Evolutionary conservation across 1,284 basidiomycete genomes (phyloP).

Genomic region (Tranzscheliella williamsii): DNA sequence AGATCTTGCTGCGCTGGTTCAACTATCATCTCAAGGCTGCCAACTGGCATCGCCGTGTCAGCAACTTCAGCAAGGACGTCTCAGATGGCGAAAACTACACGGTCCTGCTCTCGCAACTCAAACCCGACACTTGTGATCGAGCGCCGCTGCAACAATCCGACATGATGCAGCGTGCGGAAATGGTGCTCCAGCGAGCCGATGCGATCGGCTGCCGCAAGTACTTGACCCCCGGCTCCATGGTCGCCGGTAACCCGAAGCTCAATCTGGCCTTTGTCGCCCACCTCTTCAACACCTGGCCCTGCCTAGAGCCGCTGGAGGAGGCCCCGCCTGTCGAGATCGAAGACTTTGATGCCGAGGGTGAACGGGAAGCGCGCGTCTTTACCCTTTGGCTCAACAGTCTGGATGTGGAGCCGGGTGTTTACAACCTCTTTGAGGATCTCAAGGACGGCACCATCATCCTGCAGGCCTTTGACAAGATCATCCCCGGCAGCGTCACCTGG

Average conservation of each 20-base stretch:
- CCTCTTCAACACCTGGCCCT: slow-evolving; percentile 94
- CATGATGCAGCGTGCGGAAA: slow-evolving; percentile 79
- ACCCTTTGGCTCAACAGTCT: slow-evolving; percentile 97
- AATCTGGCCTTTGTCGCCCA: slow-evolving; percentile 98
- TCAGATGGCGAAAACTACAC: slow-evolving; percentile 97
- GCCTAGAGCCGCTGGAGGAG: slow-evolving; percentile 76
- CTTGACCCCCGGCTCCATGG: slow-evolving; percentile 85
- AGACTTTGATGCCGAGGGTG: slow-evolving; percentile 98
- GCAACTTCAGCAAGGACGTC: slow-evolving; percentile 95
- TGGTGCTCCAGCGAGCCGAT: slow-evolving; percentile 90
- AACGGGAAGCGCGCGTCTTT: slow-evolving; percentile 95
- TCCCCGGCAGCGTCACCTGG: slow-evolving; percentile 91
- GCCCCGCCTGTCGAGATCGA: slow-evolving; percentile 75
- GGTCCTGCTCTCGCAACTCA: slow-evolving; percentile 89
- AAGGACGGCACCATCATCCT: slow-evolving; percentile 85
- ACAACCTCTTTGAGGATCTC: slow-evolving; percentile 94
- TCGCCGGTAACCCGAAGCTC: slow-evolving; percentile 93
- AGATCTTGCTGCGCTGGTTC: slow-evolving; percentile 95
- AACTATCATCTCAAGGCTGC: slow-evolving; percentile 98
- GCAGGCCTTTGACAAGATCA: slow-evolving; percentile 94
- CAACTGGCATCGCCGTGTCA: slow-evolving; percentile 74
- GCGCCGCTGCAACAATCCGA: slow-evolving; percentile 85
- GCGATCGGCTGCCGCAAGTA: slow-evolving; percentile 94
- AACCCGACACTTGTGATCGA: slow-evolving; percentile 83
- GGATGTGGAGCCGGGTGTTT: slow-evolving; percentile 91